Percentiles rank a stretch among this genome's conserved stretches.
phyloP scores from a whole-genome alignment of 2,329 filamentous ascomycete species.

The Pseudogymnoascus verrucosus region DNA sequence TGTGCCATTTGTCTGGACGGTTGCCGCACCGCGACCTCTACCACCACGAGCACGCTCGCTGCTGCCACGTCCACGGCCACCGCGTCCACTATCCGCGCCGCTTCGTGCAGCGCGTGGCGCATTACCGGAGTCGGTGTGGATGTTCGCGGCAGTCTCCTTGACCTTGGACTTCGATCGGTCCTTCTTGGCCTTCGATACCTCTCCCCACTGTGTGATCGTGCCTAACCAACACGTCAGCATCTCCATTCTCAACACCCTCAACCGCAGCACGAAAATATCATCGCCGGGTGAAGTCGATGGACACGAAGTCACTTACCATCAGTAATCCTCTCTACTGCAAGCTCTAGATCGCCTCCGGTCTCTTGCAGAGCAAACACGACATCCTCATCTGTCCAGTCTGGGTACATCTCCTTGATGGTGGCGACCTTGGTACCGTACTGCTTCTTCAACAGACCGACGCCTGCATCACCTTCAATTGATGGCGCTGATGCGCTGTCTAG shows the following conservation, averaged over 20 bases:
- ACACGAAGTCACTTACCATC: constrained; percentile 49
- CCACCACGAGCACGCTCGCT: constrained; percentile 53
- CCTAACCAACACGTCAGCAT: constrained; percentile 39
- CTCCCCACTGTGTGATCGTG: constrained; percentile 73
- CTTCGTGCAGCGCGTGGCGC: constrained; percentile 50
- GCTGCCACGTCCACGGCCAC: constrained; percentile 50
- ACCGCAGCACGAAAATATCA: neutral
- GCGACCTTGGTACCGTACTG: constrained; percentile 72
- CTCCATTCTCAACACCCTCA: neutral
- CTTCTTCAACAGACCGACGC: constrained; percentile 87
- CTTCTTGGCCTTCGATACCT: constrained; percentile 76
- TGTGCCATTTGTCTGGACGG: constrained; percentile 53
- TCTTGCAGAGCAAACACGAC: constrained; percentile 89
- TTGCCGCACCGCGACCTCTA: constrained; percentile 55
- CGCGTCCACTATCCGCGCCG: constrained; percentile 51
- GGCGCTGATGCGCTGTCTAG: constrained; percentile 49
- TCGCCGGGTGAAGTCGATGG: constrained; percentile 8
- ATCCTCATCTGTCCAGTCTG: constrained; percentile 92
- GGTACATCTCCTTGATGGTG: constrained; percentile 86
- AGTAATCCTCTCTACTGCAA: constrained; percentile 69
- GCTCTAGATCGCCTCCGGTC: constrained; percentile 68
- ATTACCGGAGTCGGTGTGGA: constrained; percentile 42
- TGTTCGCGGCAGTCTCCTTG: constrained; percentile 44
- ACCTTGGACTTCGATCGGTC: constrained; percentile 63
- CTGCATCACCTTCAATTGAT: constrained; percentile 71